Evolutionary conservation across 768 basidiomycete genomes (phyloP).

Genomic region (Coprinellus aureogranulatus): DNA sequence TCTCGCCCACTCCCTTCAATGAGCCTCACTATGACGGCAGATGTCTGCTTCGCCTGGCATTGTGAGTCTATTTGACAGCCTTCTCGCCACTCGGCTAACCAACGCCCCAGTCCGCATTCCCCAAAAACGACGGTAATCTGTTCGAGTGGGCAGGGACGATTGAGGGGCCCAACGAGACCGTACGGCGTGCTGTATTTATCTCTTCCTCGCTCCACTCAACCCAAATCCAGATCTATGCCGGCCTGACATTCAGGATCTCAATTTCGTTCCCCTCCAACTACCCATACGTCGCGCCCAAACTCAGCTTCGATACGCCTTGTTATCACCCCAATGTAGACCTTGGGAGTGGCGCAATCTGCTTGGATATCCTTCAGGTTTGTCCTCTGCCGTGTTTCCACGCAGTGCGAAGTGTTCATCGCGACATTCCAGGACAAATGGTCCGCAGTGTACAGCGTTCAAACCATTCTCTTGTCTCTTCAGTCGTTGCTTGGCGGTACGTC

Average conservation of each 20-base stretch:
- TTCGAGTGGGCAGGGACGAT: constrained; percentile 91
- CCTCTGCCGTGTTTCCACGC: neutral
- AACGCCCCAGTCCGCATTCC: constrained; percentile 75
- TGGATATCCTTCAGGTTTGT: constrained; percentile 80
- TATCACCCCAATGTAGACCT: constrained; percentile 92
- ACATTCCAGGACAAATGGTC: constrained; percentile 84
- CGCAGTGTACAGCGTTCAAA: constrained; percentile 89
- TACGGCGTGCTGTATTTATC: constrained; percentile 29
- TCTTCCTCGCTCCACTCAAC: neutral
- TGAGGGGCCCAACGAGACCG: constrained; percentile 76
- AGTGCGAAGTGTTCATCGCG: neutral
- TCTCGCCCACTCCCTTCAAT: constrained; percentile 6
- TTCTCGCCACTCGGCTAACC: constrained; percentile 9
- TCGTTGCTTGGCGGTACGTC: constrained; percentile 81
- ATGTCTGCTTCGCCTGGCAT: constrained; percentile 90
- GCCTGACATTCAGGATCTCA: constrained; percentile 76
- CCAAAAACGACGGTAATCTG: constrained; percentile 80
- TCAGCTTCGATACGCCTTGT: constrained; percentile 87
- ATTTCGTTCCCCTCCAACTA: constrained; percentile 87
- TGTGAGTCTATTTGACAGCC: constrained; percentile 42
- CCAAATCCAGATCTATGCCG: constrained; percentile 63
- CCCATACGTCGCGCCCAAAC: constrained; percentile 79
- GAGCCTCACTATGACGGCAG: constrained; percentile 33
- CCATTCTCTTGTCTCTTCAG: constrained; percentile 83
- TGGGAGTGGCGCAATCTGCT: constrained; percentile 70